Percentiles rank a stretch among this genome's conserved stretches.
Evolutionary conservation across 1,284 basidiomycete genomes (phyloP).

Genomic region (Leucoagaricus sp.): DNA sequence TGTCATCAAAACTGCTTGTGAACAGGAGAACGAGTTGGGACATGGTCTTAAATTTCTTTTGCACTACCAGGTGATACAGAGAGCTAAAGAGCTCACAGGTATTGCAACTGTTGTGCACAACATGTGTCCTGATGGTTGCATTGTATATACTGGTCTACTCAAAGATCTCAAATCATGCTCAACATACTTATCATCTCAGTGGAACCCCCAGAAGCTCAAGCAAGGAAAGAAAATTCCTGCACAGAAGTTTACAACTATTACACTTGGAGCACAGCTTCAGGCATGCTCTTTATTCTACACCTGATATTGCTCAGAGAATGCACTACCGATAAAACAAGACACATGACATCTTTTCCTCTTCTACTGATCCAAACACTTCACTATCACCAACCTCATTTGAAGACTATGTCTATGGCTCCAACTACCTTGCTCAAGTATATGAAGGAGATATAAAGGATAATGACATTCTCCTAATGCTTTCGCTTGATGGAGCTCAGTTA

Average conservation of each 20-base stretch:
- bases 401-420: slow-evolving; percentile 4
- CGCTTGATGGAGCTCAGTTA: slow-evolving; percentile 15
- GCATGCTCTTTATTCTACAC: slow-evolving; percentile 4
- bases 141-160: slow-evolving; percentile 21
- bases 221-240: background rate
- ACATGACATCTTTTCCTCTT: background rate
- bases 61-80: background rate
- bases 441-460: slow-evolving; percentile 1
- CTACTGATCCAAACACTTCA: background rate
- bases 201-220: background rate
- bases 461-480: slow-evolving; percentile 11
- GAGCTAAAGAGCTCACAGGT: slow-evolving; percentile 11
- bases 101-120: slow-evolving; percentile 18
- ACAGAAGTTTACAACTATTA: slow-evolving; percentile 9
- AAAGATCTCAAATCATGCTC: slow-evolving; percentile 11
- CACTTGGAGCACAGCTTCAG: slow-evolving; percentile 12
- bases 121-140: slow-evolving; percentile 23
- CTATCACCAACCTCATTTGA: background rate
- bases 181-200: slow-evolving; percentile 7
- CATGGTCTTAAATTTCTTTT: background rate
- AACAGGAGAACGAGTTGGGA: background rate
- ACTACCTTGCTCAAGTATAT: background rate
- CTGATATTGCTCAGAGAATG: slow-evolving; percentile 4
- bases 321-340: slow-evolving; percentile 5
- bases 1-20: background rate